These are phyloP conservation scores for Pyracantha coccinea DNA, from an alignment of 331 rosid genomes.

Conservation along the genomic window DNA sequence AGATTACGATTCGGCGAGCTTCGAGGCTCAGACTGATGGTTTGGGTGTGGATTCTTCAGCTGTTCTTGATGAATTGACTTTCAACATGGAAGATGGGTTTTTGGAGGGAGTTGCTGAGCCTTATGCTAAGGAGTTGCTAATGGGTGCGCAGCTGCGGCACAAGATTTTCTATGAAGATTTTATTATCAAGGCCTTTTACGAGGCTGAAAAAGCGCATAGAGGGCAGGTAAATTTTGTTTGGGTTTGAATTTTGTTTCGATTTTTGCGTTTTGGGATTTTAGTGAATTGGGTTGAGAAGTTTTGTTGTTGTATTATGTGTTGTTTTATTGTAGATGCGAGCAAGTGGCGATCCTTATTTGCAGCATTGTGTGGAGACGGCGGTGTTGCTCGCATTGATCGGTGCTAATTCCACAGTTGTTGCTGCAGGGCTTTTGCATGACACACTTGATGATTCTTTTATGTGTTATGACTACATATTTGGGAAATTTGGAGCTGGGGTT, in stretches of 20 bases:
- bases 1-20: conserved; percentile 48
- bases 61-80: conserved; percentile 65
- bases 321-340: conserved; percentile 63
- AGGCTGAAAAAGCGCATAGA: conserved; percentile 93
- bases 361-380: conserved; percentile 95
- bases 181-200: conserved; percentile 80
- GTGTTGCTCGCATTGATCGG: conserved; percentile 79
- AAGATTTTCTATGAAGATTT: conserved; percentile 75
- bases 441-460: conserved; percentile 75
- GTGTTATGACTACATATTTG: conserved; percentile 59
- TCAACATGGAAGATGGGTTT: conserved; percentile 64
- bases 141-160: conserved; percentile 68
- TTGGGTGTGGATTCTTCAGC: conserved; percentile 38
- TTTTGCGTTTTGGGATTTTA: background rate
- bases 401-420: conserved; percentile 81
- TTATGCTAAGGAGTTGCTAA: conserved; percentile 64
- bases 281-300: conserved; percentile 8
- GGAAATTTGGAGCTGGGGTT: conserved; percentile 67
- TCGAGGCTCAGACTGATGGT: conserved; percentile 21
- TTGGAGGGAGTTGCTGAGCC: conserved; percentile 52
- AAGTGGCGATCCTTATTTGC: conserved; percentile 92
- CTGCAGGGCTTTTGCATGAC: conserved; percentile 97
- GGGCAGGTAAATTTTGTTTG: conserved; percentile 60
- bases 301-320: conserved; percentile 4
- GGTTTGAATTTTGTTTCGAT: background rate